Evolutionary conservation across 1,139 yeast genomes (phyloP).

Genomic region (Dujonia santamariae): DNA sequence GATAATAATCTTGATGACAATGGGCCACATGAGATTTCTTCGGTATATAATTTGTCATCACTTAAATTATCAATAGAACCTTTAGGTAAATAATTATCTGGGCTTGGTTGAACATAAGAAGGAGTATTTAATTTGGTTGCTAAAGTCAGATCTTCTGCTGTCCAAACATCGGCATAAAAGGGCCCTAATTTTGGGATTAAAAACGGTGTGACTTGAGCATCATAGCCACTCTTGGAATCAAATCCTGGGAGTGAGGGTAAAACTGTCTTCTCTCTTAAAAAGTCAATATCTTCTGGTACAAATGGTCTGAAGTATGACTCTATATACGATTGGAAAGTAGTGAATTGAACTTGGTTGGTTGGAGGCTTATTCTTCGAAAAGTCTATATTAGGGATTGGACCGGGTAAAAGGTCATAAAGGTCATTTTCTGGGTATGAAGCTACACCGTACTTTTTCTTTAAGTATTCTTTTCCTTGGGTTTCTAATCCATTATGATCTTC

Average conservation of each 20-base stretch:
- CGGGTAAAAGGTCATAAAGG: conserved; percentile 75
- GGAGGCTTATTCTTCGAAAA: conserved; percentile 81
- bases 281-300: conserved; percentile 76
- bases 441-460: conserved; percentile 80
- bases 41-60: conserved; percentile 68
- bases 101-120: conserved; percentile 28
- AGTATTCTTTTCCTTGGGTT: conserved; percentile 65
- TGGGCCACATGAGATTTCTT: conserved; percentile 87
- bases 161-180: conserved; percentile 79
- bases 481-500: conserved; percentile 56
- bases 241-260: conserved; percentile 59
- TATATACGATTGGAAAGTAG: conserved; percentile 80
- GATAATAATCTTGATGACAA: conserved; percentile 79
- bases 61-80: conserved; percentile 58
- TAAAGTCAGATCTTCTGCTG: conserved; percentile 66
- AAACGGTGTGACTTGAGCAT: conserved; percentile 65
- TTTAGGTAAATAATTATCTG: conserved; percentile 52
- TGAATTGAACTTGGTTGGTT: conserved; percentile 85
- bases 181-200: conserved; percentile 84
- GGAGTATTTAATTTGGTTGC: conserved; percentile 40
- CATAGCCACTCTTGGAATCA: conserved; percentile 38
- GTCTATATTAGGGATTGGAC: conserved; percentile 82
- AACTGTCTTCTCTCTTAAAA: conserved; percentile 59
- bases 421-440: conserved; percentile 84
- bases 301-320: conserved; percentile 82